Evolutionary conservation across 805 yeast species (phyloP), one percentile per base, ranked within the genome.

Genomic region (Metschnikowia reukaufii): DNA sequence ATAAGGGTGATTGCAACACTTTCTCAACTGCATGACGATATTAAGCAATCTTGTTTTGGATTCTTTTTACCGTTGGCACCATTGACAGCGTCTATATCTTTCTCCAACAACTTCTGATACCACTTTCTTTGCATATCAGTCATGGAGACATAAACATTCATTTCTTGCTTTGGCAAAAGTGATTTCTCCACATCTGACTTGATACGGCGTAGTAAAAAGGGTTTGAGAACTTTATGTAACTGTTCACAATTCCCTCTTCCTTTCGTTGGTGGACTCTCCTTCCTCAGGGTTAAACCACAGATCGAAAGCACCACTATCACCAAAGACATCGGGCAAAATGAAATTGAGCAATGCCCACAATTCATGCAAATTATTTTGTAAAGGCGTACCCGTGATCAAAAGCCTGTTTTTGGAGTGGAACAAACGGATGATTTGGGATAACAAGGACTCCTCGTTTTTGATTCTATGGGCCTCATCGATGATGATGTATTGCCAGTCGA

Each of bases 381-480:
- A 69, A 0, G 99, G 99, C 0, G 99, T 92, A 54, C 99, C 99
- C 0, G 99, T 92, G 50, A 92, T 90, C 48, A 92, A 71, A 37
- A 92, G 68, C 51, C 99, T 74, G 63, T 88, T 88, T 48, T 83
- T 81, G n/a, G 97, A 88, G 62, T 87, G 86, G 62, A 92, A 90
- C 20, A 90, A 66, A 53, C 98, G 79, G 50, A 94, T 91, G 53
- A 94, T 91, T 66, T 92, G 97, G 1, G 97, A 89, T 41, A 92
- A 72, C 32, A 94, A 84, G 55, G 95, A 84, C 60, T 88, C 95
- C 62, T 94, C 98, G 63, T 94, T 94, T 63, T 92, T 92, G 63
- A 92, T 92, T 63, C 98, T 80, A 66, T 92, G 99, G 2, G 98
- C 98, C 67, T 91, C 97, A 69, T 92, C 99, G 42, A 92, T 88